These are phyloP conservation scores for Eucalyptus virginea DNA, from an alignment of 345 rosid species.

Conservation along the genomic window DNA sequence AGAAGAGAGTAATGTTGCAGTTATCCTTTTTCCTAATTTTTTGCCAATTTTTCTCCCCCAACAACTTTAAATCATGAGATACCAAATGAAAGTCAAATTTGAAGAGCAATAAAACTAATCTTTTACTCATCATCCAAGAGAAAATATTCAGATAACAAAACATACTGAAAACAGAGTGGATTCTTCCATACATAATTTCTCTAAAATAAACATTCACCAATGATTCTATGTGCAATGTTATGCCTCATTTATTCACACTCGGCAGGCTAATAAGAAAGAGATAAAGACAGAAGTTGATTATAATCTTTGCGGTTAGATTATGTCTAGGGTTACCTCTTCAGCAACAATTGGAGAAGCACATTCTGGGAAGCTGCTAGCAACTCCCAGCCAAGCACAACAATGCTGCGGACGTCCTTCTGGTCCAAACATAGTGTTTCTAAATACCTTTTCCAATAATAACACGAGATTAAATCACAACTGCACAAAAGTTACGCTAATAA, in stretches of 20 bases:
- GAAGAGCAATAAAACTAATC: background rate
- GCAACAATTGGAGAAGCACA: constrained; percentile 93
- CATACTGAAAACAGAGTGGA: background rate
- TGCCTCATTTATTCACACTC: background rate
- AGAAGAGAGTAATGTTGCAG: background rate
- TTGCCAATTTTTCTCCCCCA: background rate
- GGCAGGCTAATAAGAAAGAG: background rate
- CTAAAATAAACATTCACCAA: background rate
- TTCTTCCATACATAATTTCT: background rate
- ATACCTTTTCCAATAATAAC: constrained; percentile 46
- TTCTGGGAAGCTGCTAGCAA: constrained; percentile 96
- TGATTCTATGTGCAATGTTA: background rate
- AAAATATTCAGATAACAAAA: background rate
- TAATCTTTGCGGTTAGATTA: background rate
- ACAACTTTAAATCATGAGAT: background rate
- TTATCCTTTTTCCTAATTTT: background rate
- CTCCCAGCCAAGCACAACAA: constrained; percentile 99
- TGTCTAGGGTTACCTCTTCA: constrained; percentile 61
- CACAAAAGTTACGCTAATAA: background rate
- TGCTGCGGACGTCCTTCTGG: constrained; percentile 99
- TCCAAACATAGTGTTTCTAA: constrained; percentile 99
- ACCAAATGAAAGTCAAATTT: background rate
- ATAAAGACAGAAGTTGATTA: background rate
- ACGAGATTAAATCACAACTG: background rate
- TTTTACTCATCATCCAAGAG: background rate